Conservation (phyloP, 140 eudicot genomes). For the Anethum foeniculum region DNA sequence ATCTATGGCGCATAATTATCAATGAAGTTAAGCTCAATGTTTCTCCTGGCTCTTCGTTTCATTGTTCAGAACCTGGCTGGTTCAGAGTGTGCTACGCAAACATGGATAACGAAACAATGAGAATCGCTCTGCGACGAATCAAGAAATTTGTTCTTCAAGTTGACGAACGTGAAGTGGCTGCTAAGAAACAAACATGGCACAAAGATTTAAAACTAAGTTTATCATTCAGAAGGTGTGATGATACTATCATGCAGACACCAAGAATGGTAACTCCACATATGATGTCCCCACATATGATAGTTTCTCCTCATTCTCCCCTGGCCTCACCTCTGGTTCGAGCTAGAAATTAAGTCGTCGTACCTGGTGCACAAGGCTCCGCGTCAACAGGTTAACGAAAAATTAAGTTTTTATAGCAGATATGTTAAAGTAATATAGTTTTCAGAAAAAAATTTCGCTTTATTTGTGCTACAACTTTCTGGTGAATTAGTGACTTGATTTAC, state of each 20-base stretch:
- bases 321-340: conserved; percentile 5
- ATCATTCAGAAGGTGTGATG: conserved; percentile 55
- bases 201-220: conserved; percentile 45
- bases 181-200: conserved; percentile 37
- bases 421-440: not conserved
- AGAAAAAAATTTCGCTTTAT: not conserved
- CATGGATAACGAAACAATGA: conserved; percentile 44
- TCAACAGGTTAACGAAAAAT: not conserved
- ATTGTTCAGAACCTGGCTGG: conserved; percentile 58
- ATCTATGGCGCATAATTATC: conserved; percentile 35
- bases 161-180: conserved; percentile 17
- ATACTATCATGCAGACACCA: conserved; percentile 21
- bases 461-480: conserved; percentile 5
- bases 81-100: conserved; percentile 53
- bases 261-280: conserved; percentile 34
- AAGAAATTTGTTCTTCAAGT: conserved; percentile 25
- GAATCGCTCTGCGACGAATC: conserved; percentile 32
- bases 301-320: conserved; percentile 48
- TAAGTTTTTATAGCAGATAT: not conserved
- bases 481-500: not conserved
- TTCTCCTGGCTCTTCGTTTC: conserved; percentile 55
- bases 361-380: not conserved
- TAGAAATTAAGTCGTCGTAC: not conserved
- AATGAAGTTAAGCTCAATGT: conserved; percentile 41
- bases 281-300: conserved; percentile 6